Percentiles rank a stretch among this genome's conserved stretches.
phyloP scores from a whole-genome alignment of 192 early-diverging fungal genomes.

The Backusella mclennaniae region DNA sequence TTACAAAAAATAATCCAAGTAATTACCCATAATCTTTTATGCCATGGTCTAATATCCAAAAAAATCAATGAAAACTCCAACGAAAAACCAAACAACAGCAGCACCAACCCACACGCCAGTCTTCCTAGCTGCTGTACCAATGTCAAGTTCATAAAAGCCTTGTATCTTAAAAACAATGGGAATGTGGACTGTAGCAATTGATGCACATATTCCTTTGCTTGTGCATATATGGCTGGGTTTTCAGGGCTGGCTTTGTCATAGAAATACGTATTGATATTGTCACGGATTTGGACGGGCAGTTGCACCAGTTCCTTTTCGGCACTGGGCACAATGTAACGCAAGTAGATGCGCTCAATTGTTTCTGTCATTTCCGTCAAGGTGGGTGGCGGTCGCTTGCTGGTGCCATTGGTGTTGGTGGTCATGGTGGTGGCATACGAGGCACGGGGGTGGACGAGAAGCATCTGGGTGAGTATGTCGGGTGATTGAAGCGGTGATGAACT shows the following conservation, averaged over 20 bases:
- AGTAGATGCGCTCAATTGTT: constrained; percentile 55
- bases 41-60: constrained; percentile 44
- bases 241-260: constrained; percentile 20
- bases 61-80: constrained; percentile 55
- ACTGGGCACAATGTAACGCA: constrained; percentile 48
- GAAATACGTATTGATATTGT: constrained; percentile 22
- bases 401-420: not conserved
- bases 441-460: constrained; percentile 22
- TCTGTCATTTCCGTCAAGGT: constrained; percentile 49
- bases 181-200: constrained; percentile 48
- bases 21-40: constrained; percentile 54
- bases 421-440: constrained; percentile 15
- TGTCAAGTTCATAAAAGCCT: constrained; percentile 53
- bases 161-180: constrained; percentile 50
- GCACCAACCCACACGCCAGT: constrained; percentile 42
- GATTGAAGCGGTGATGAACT: not conserved
- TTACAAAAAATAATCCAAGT: not conserved
- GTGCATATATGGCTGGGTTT: constrained; percentile 49
- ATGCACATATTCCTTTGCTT: constrained; percentile 52
- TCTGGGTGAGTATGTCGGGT: constrained; percentile 21
- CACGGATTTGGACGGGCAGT: constrained; percentile 40
- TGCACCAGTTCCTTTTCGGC: constrained; percentile 47
- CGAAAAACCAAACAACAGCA: constrained; percentile 51
- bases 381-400: constrained; percentile 20
- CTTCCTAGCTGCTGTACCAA: constrained; percentile 46